These are phyloP conservation scores for Sarocladium kiliense DNA, from an alignment of 2,329 filamentous ascomycete genomes.

Conservation along the genomic window DNA sequence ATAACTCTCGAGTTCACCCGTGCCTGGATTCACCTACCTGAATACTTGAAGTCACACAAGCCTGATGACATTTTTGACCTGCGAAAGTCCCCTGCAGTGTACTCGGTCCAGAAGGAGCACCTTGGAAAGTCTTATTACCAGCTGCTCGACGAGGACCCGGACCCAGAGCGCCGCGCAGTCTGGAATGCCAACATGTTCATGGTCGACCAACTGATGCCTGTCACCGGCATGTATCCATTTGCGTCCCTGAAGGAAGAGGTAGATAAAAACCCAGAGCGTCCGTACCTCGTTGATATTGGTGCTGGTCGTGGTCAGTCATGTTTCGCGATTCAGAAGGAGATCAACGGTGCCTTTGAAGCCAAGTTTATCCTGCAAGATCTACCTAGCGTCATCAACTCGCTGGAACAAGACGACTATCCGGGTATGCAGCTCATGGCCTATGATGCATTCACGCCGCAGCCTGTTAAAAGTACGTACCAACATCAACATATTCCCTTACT, in stretches of 20 bases:
- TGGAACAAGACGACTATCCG: conserved; percentile 19
- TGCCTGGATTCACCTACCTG: conserved; percentile 17
- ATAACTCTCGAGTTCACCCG: conserved; percentile 26
- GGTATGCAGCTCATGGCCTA: conserved; percentile 22
- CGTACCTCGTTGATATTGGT: conserved; percentile 26
- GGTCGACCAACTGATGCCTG: conserved; percentile 26
- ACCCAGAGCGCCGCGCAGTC: conserved; percentile 23
- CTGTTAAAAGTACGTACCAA: conserved; percentile 16
- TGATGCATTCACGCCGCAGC: conserved; percentile 16
- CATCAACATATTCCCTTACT: not conserved
- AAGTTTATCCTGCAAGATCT: conserved; percentile 26
- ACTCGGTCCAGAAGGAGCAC: conserved; percentile 23
- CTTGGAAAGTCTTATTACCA: conserved; percentile 30
- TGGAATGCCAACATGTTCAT: conserved; percentile 27
- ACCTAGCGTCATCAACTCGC: conserved; percentile 22
- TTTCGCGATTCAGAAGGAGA: conserved; percentile 22
- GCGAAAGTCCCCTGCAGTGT: conserved; percentile 26
- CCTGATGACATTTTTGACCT: conserved; percentile 26
- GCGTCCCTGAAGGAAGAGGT: conserved; percentile 22
- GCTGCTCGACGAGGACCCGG: conserved; percentile 22
- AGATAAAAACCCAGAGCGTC: conserved; percentile 20
- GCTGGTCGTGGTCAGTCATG: conserved; percentile 26
- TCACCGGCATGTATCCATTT: conserved; percentile 30
- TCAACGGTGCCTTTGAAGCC: conserved; percentile 17
- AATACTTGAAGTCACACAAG: conserved; percentile 25